Evolutionary conservation across 106 monocot species (phyloP).

Genomic region (Amphibolis antarctica): DNA sequence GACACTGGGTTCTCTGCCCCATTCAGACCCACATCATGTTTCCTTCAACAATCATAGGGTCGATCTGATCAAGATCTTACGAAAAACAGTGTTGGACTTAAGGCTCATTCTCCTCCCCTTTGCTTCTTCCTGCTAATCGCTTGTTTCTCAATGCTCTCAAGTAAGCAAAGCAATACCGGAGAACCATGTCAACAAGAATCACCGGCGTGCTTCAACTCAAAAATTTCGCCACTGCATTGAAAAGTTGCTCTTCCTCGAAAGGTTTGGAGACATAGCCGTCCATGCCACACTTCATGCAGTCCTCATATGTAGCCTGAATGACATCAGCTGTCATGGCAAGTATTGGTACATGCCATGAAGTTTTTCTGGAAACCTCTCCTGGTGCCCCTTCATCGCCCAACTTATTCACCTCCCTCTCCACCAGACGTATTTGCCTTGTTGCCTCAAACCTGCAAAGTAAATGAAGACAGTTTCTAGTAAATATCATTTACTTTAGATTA

Average conservation of each 20-base stretch:
- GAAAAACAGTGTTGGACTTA: no score
- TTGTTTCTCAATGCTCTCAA: no score
- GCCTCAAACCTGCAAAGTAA: slow-evolving; percentile 64
- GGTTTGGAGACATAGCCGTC: slow-evolving; percentile 97
- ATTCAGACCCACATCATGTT: no score
- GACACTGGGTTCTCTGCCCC: no score
- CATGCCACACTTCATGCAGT: slow-evolving; percentile 91
- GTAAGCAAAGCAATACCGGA: no score
- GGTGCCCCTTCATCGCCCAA: background rate
- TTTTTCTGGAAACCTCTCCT: slow-evolving; percentile 1
- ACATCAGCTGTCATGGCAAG: slow-evolving; percentile 99
- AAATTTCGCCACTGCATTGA: slow-evolving; percentile 71
- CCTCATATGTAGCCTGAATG: slow-evolving; percentile 86
- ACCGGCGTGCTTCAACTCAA: slow-evolving; percentile 2
- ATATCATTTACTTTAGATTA: no score
- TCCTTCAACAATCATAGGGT: no score
- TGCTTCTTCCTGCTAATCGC: no score
- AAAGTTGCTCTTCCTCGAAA: slow-evolving; percentile 79
- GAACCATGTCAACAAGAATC: background rate
- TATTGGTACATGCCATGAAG: slow-evolving; percentile 58
- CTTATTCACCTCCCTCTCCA: slow-evolving; percentile 59
- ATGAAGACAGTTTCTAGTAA: no score
- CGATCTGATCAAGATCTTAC: no score
- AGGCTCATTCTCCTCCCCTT: no score
- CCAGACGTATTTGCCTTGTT: slow-evolving; percentile 60